Conservation (phyloP, 768 basidiomycete genomes). For the Hericium alpestre region DNA sequence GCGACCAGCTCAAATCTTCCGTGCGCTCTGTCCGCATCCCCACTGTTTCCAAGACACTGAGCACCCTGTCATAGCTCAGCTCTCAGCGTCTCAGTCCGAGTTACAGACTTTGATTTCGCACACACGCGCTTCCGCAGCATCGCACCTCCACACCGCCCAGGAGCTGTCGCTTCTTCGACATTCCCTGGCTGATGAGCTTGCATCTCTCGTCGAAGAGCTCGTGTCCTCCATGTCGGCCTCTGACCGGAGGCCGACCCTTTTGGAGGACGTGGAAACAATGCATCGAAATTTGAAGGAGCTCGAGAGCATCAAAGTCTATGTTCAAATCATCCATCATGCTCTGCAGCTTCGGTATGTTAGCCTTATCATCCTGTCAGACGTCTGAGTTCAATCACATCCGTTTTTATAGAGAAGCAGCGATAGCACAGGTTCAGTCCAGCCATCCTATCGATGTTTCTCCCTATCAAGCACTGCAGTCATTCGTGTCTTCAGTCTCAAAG, state of each 20-base stretch:
- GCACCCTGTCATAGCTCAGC: constrained; percentile 42
- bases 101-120: constrained; percentile 37
- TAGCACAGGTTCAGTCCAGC: constrained; percentile 37
- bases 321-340: constrained; percentile 60
- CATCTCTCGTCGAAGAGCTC: constrained; percentile 54
- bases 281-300: constrained; percentile 72
- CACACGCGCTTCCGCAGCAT: constrained; percentile 36
- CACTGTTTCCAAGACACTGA: constrained; percentile 18
- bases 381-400: not conserved
- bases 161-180: constrained; percentile 70
- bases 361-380: not conserved
- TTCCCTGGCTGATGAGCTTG: constrained; percentile 67
- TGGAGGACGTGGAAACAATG: constrained; percentile 74
- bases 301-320: constrained; percentile 65
- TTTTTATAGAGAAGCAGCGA: constrained; percentile 42
- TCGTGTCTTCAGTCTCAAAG: constrained; percentile 40
- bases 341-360: constrained; percentile 54
- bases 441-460: constrained; percentile 35
- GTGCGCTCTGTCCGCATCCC: constrained; percentile 18
- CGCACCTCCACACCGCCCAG: constrained; percentile 53
- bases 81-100: constrained; percentile 38
- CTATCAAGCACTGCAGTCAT: constrained; percentile 52
- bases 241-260: constrained; percentile 46
- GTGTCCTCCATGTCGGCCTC: constrained; percentile 43
- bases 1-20: constrained; percentile 17